These are phyloP conservation scores for Pyrenochaeta sp. DNA, from an alignment of 2,329 filamentous ascomycete species.

Conservation along the genomic window DNA sequence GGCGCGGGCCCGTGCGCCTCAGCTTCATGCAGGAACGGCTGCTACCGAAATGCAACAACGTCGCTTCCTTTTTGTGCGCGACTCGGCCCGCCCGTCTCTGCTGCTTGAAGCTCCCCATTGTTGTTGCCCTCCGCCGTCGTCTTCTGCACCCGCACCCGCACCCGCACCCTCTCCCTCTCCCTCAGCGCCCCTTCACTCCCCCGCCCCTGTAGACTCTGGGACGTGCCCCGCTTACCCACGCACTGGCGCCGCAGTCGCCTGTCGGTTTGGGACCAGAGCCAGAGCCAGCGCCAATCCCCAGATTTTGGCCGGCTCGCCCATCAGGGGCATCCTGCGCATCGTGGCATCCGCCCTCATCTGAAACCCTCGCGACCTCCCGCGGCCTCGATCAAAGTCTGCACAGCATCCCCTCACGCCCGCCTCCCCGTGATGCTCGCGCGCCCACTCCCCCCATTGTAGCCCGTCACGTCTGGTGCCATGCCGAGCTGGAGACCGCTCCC, in stretches of 20 bases:
- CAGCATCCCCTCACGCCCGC: conserved; percentile 1
- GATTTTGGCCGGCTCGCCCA: conserved; percentile 13
- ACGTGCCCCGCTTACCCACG: conserved; percentile 17
- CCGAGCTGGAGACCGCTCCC: conserved; percentile 89
- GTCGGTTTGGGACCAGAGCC: conserved; percentile 3
- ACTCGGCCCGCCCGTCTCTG: neutral
- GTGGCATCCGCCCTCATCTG: conserved; percentile 1
- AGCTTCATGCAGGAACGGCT: conserved; percentile 23
- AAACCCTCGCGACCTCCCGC: too few relatives aligned
- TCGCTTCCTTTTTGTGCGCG: conserved; percentile 3
- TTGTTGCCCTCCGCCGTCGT: too few relatives aligned
- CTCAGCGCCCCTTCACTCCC: too few relatives aligned
- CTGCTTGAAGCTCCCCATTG: too few relatives aligned
- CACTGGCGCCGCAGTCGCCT: too few relatives aligned
- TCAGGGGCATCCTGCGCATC: conserved; percentile 22
- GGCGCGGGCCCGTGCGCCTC: conserved; percentile 7
- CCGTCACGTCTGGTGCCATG: conserved; percentile 44
- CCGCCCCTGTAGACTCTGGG: conserved; percentile 7
- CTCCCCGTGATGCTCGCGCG: conserved; percentile 42
- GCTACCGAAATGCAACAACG: conserved; percentile 12
- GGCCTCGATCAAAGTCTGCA: conserved; percentile 5
- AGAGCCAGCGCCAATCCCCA: too few relatives aligned
- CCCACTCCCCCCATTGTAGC: conserved; percentile 38
- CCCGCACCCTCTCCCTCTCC: neutral
- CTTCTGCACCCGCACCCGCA: neutral